Evolutionary conservation across 441 rosid species (phyloP), one percentile per base, ranked within the genome.

Genomic region (Populus hybrid): DNA sequence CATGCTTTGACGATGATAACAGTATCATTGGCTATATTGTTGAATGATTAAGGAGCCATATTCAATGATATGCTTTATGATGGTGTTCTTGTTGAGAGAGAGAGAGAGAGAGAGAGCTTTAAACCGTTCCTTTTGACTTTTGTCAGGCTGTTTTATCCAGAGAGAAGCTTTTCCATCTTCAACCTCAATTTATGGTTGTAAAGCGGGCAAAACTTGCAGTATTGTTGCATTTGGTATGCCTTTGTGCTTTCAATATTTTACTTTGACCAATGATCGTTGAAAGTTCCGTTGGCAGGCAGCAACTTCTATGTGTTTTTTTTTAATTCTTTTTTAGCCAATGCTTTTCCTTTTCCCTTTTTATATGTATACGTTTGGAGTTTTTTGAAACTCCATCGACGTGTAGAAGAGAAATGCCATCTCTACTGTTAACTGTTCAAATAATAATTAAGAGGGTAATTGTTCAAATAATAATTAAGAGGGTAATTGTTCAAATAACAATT

Each of bases 1-100:
- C 53, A 82, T 87, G 77, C 81, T 87, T 87, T 83, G 77, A 74
- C 74, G 76, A 87, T 83, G 69, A 81, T 85, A 69, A 75, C 83
- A 69, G 50, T 79, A 64, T 81, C 69, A 68, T 80, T 82, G 70
- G 59, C 76, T 79, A 20, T 79, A 38, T 79, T 77, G 67, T 81
- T 40, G 46, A 73, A 67, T 71, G 26, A 23, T 9, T 9, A 65
- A 24, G 32, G 28, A 23, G 32, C 12, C 68, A 53, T 50, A 4
- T 16, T 18, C 81, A 80, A 84, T 84, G 76, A 82, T 84, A 36
- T 78, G 74, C 75, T 57, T 70, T 75, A 75, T 77, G 28, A 86
- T 80, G 42, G 70, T 70, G 61, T 59, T 79, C 59, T 12, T 64
- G 30, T 23, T 32, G 10, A 4, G 24, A 24, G 24, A 24, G 24